Percentiles rank a stretch among this genome's conserved stretches.
Evolutionary conservation across 495 filamentous ascomycete species (phyloP).

Genomic region (Schizothecium vesticola): DNA sequence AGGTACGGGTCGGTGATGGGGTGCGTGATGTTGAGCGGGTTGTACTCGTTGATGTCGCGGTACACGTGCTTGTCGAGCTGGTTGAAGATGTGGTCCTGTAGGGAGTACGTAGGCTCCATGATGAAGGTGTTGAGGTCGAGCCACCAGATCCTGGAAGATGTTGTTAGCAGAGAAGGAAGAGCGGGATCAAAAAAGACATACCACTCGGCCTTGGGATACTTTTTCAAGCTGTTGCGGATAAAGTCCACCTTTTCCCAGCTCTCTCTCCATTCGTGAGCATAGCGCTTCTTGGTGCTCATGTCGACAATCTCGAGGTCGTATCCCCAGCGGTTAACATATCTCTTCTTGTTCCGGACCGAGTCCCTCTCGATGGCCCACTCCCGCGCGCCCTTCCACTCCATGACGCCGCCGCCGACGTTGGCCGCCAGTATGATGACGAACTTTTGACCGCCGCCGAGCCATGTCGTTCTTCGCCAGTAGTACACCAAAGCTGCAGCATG

Average conservation of each 20-base stretch:
- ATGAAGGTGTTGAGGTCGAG: slow-evolving; percentile 95
- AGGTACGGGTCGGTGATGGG: slow-evolving; percentile 68
- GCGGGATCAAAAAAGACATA: slow-evolving; percentile 37
- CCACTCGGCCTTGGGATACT: slow-evolving; percentile 96
- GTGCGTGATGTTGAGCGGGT: slow-evolving; percentile 90
- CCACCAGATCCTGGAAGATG: slow-evolving; percentile 86
- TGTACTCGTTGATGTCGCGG: slow-evolving; percentile 94
- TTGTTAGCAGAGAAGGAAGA: slow-evolving; percentile 3
- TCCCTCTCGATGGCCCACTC: slow-evolving; percentile 99
- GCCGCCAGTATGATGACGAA: slow-evolving; percentile 91
- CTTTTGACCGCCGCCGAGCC: slow-evolving; percentile 78
- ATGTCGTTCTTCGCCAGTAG: slow-evolving; percentile 41
- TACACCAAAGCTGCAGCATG: slow-evolving; percentile 37
- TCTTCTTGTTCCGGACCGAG: slow-evolving; percentile 89
- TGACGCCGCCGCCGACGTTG: slow-evolving; percentile 93
- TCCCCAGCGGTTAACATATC: slow-evolving; percentile 82
- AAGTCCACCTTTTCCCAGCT: slow-evolving; percentile 99
- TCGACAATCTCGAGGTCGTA: slow-evolving; percentile 96
- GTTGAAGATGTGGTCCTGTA: slow-evolving; percentile 87
- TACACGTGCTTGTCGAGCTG: slow-evolving; percentile 70
- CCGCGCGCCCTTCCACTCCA: slow-evolving; percentile 96
- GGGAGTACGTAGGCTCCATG: slow-evolving; percentile 90
- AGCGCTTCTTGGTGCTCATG: slow-evolving; percentile 96
- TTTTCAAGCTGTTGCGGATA: slow-evolving; percentile 82
- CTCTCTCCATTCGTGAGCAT: slow-evolving; percentile 98